Evolutionary conservation across 2,329 filamentous ascomycete species (phyloP).

Genomic region (Trichophyton equinum): DNA sequence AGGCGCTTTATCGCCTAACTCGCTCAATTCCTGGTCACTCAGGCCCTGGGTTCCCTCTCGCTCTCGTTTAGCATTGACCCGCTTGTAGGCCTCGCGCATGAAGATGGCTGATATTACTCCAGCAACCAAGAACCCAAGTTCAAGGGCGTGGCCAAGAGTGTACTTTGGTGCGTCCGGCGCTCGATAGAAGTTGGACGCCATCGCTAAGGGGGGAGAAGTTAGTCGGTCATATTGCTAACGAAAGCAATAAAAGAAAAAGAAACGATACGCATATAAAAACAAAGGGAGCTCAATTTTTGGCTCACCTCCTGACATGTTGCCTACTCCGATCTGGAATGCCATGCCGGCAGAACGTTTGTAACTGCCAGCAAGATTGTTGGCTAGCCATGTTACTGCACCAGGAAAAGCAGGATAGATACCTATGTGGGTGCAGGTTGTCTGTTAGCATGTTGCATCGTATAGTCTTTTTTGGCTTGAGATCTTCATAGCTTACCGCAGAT

Average conservation of each 20-base stretch:
- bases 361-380: slow-evolving; percentile 47
- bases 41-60: slow-evolving; percentile 33
- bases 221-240: not conserved
- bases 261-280: not conserved
- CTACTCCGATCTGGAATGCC: slow-evolving; percentile 51
- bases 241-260: not conserved
- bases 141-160: slow-evolving; percentile 39
- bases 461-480: not conserved
- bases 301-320: slow-evolving; percentile 37
- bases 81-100: slow-evolving; percentile 40
- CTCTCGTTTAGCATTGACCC: slow-evolving; percentile 48
- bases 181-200: slow-evolving; percentile 62
- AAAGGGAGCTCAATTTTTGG: not conserved
- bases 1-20: slow-evolving; percentile 48
- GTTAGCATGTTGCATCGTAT: not conserved
- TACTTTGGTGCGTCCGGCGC: slow-evolving; percentile 38
- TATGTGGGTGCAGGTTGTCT: slow-evolving; percentile 11
- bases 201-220: slow-evolving; percentile 32
- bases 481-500: slow-evolving; percentile 26
- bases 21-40: slow-evolving; percentile 43
- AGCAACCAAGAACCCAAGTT: slow-evolving; percentile 38
- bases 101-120: slow-evolving; percentile 36
- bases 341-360: slow-evolving; percentile 48
- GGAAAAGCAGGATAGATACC: slow-evolving; percentile 37
- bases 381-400: slow-evolving; percentile 43